These are phyloP conservation scores for Halophytophthora polymorphica DNA, from an alignment of 352 stramenopile genomes.

Conservation along the genomic window DNA sequence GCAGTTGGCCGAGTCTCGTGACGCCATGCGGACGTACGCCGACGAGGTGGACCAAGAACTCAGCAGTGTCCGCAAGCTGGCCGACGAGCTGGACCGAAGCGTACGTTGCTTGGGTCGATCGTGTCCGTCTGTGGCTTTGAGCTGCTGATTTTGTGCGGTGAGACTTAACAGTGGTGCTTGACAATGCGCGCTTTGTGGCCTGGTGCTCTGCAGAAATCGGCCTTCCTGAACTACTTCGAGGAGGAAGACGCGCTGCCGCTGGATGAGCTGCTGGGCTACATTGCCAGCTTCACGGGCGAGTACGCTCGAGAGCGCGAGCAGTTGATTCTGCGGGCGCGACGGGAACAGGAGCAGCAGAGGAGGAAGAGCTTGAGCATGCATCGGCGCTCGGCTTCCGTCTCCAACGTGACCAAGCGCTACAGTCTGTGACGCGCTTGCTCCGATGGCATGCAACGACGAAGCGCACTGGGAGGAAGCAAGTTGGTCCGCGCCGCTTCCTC, in stretches of 20 bases:
- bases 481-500: no score
- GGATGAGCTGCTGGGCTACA: conserved; percentile 60
- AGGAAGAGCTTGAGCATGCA: conserved; percentile 9
- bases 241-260: conserved; percentile 63
- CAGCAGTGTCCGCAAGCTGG: conserved; percentile 34
- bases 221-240: conserved; percentile 77
- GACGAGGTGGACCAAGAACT: conserved; percentile 63
- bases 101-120: no score
- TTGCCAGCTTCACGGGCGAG: conserved; percentile 59
- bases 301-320: conserved; percentile 57
- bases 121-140: no score
- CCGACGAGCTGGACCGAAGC: conserved; percentile 46
- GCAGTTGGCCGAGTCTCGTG: conserved; percentile 20
- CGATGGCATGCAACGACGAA: no score
- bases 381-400: conserved; percentile 7
- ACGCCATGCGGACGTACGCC: conserved; percentile 52
- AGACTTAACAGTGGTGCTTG: not conserved
- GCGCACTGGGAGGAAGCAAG: no score
- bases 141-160: conserved; percentile 1
- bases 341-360: conserved; percentile 11
- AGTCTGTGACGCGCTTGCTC: conserved; percentile 30
- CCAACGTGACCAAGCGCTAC: conserved; percentile 18
- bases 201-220: conserved; percentile 34
- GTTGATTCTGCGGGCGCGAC: conserved; percentile 25
- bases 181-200: not conserved